These are phyloP conservation scores for Catunica adiposa DNA, from an alignment of 2,329 filamentous ascomycete genomes.

Conservation along the genomic window DNA sequence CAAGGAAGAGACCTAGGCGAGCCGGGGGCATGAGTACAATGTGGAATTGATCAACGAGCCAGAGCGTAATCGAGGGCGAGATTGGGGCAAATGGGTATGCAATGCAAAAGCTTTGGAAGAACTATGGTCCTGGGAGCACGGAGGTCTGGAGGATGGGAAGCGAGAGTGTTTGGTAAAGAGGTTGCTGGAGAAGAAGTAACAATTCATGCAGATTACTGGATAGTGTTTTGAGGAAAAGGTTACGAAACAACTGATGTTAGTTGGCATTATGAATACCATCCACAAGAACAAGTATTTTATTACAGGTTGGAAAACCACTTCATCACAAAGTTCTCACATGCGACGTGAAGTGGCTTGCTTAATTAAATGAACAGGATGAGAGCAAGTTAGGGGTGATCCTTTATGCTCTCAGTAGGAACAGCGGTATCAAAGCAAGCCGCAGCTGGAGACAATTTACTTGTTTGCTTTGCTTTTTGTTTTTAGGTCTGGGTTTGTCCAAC, in stretches of 20 bases:
- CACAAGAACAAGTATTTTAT: neutral
- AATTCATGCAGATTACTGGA: neutral
- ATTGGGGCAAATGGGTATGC: slow-evolving; percentile 1
- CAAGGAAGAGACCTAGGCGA: neutral
- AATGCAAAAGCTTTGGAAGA: slow-evolving; percentile 1
- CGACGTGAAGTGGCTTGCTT: neutral
- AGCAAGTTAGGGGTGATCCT: neutral
- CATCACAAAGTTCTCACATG: neutral
- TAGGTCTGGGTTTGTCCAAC: neutral
- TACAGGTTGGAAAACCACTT: neutral
- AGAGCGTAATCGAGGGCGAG: neutral
- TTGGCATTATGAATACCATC: neutral
- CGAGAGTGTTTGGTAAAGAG: neutral
- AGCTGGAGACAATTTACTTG: neutral
- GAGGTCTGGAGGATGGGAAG: too few relatives aligned
- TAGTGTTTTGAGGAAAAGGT: neutral
- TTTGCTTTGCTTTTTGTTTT: neutral
- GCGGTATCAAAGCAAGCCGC: neutral
- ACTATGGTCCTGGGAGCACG: neutral
- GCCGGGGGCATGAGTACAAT: neutral
- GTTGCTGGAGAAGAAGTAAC: too few relatives aligned
- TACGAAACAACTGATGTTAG: neutral
- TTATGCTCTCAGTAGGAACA: neutral
- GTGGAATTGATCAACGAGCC: slow-evolving; percentile 1
- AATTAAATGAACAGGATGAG: neutral